Percentiles rank a stretch among this genome's conserved stretches.
Conservation (phyloP, 129 eudicot genomes). For the Flaveria sonorensis region DNA sequence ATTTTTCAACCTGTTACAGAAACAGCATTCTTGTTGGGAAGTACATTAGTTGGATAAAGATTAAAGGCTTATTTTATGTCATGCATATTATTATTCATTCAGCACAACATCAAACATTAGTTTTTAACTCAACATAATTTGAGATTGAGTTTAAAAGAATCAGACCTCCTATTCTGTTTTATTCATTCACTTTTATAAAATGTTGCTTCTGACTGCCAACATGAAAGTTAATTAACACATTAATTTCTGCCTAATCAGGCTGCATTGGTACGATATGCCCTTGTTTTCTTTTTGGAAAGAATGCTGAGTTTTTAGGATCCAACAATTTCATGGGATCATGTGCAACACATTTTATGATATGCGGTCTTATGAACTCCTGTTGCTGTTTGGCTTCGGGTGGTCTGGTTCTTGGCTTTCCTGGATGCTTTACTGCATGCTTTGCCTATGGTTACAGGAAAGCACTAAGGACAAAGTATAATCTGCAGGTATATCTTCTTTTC, state of each 20-base stretch:
- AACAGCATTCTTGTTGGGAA: neutral
- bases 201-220: constrained; percentile 10
- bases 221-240: constrained; percentile 8
- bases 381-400: constrained; percentile 84
- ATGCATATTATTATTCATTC: neutral
- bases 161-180: neutral
- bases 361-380: constrained; percentile 63
- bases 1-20: neutral
- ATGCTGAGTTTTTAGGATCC: constrained; percentile 79
- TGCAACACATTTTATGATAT: constrained; percentile 67
- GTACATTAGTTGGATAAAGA: neutral
- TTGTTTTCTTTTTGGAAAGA: constrained; percentile 82
- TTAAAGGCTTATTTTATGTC: neutral
- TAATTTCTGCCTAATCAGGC: constrained; percentile 45
- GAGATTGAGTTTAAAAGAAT: neutral
- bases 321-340: constrained; percentile 76
- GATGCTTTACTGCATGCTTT: constrained; percentile 84
- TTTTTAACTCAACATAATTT: neutral
- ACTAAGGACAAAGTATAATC: constrained; percentile 63
- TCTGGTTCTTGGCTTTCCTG: constrained; percentile 65
- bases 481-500: constrained; percentile 52
- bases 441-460: constrained; percentile 82
- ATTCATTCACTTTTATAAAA: neutral
- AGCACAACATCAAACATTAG: neutral
- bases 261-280: constrained; percentile 73